Percentiles rank a stretch among this genome's conserved stretches.
Evolutionary conservation across 148 eudicot genomes (phyloP).

Genomic region (Bassia scoparia): DNA sequence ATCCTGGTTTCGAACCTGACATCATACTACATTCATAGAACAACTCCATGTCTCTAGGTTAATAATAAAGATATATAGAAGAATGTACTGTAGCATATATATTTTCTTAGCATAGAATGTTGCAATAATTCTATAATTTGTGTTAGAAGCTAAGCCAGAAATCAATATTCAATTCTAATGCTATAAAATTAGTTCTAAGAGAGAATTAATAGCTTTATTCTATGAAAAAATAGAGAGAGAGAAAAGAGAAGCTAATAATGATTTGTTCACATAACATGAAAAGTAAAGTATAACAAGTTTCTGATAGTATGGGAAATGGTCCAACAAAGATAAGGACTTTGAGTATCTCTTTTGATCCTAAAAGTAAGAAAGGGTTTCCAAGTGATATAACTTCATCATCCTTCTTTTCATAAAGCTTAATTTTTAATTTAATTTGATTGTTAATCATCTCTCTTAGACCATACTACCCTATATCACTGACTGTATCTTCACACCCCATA

Average conservation of each 20-base stretch:
- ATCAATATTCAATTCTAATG: too few relatives aligned
- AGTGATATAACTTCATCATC: slow-evolving; percentile 19
- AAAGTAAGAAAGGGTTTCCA: slow-evolving; percentile 27
- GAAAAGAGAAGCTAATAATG: slow-evolving; percentile 30
- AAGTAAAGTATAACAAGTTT: slow-evolving; percentile 27
- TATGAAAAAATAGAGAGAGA: slow-evolving; percentile 15
- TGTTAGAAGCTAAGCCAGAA: too few relatives aligned
- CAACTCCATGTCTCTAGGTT: too few relatives aligned
- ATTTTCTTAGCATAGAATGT: too few relatives aligned
- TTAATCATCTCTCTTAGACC: slow-evolving; percentile 17
- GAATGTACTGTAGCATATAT: too few relatives aligned
- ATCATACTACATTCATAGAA: too few relatives aligned
- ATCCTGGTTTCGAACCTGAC: too few relatives aligned
- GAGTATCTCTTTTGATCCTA: slow-evolving; percentile 39
- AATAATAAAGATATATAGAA: too few relatives aligned
- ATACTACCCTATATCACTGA: not conserved
- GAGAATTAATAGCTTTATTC: not conserved
- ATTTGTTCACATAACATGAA: slow-evolving; percentile 30
- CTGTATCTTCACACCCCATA: not conserved
- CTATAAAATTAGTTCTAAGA: not conserved
- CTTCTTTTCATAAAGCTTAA: slow-evolving; percentile 33
- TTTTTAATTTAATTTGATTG: slow-evolving; percentile 5
- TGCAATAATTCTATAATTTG: too few relatives aligned
- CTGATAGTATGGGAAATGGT: slow-evolving; percentile 26
- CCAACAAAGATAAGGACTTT: slow-evolving; percentile 37